phyloP scores from a whole-genome alignment of 2,329 filamentous ascomycete genomes.

The Aspergillus sp. region DNA sequence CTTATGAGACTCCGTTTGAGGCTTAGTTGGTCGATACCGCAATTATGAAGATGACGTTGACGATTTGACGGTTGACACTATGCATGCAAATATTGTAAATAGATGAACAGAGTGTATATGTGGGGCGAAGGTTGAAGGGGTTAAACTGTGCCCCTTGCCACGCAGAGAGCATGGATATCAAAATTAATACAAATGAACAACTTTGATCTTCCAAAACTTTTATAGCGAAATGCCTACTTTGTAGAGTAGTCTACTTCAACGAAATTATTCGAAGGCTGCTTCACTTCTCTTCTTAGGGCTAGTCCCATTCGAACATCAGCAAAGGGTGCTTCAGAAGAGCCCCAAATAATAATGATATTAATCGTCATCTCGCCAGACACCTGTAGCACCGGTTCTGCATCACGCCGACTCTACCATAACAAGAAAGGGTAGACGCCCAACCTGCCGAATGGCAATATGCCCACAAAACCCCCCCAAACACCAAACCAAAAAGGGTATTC shows the following conservation, averaged over 20 bases:
- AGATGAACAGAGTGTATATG: background rate
- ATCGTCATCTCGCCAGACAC: background rate
- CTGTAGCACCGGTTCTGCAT: background rate
- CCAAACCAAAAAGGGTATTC: too few species aligned
- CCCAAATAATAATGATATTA: background rate
- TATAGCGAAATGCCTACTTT: background rate
- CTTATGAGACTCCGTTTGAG: conserved; percentile 67
- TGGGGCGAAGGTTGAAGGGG: background rate
- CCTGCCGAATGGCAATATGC: too few species aligned
- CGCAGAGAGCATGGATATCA: background rate
- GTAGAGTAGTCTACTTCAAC: background rate
- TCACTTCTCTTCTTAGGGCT: background rate
- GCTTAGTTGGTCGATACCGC: conserved; percentile 12
- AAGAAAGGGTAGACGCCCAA: too few species aligned
- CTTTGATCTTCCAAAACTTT: background rate
- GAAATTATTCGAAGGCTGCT: background rate
- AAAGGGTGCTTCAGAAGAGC: background rate
- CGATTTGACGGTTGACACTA: background rate
- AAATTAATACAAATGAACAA: background rate
- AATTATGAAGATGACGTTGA: background rate
- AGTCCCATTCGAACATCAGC: background rate
- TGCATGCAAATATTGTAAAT: background rate
- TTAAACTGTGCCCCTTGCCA: background rate
- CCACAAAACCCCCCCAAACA: too few species aligned
- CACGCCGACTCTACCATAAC: too few species aligned